These are phyloP conservation scores for Boletus hoseneyae DNA, from an alignment of 1,284 basidiomycete species.

Conservation along the genomic window DNA sequence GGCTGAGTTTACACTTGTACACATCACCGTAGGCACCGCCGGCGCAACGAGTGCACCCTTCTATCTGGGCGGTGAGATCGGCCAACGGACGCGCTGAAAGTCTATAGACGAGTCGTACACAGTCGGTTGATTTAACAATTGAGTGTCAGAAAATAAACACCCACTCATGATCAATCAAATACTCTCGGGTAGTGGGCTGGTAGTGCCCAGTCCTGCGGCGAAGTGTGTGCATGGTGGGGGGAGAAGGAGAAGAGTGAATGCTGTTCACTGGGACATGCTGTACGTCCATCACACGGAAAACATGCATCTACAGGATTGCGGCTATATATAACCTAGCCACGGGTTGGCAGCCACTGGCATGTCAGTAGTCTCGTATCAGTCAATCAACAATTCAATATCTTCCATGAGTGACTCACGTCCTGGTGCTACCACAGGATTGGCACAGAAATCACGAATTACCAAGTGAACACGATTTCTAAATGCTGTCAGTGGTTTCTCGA, in stretches of 20 bases:
- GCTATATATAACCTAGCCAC: no score
- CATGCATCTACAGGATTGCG: no score
- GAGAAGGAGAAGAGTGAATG: background rate
- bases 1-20: slow-evolving; percentile 1
- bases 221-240: background rate
- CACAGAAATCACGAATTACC: no score
- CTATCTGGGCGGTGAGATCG: background rate
- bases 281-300: no score
- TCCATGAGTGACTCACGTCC: background rate
- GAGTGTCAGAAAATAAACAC: background rate
- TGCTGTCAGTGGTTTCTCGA: no score
- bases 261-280: background rate
- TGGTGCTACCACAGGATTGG: no score
- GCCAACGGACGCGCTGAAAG: background rate
- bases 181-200: background rate
- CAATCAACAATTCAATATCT: background rate
- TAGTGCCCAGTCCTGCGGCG: background rate
- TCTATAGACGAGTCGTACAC: background rate
- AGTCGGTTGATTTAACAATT: background rate
- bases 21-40: background rate
- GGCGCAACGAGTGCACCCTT: background rate
- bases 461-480: no score
- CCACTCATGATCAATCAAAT: background rate
- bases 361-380: background rate
- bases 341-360: no score